phyloP scores from a whole-genome alignment of 805 yeast genomes.

The Cyberlindnera mrakii region DNA sequence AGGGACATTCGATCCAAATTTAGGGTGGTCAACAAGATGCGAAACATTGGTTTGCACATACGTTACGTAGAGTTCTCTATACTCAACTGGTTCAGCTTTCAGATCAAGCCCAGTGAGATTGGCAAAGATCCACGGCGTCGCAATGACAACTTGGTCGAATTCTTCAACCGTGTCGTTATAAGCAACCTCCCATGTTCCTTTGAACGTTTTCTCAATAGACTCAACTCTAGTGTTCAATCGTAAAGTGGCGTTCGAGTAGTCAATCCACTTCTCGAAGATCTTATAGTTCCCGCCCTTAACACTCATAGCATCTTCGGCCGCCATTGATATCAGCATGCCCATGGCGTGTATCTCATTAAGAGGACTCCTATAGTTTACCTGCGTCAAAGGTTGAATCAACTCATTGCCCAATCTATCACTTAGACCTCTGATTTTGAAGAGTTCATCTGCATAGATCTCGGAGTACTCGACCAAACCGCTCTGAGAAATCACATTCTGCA shows the following conservation, averaged over 20 bases:
- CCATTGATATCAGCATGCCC: slow-evolving; percentile 34
- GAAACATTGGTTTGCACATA: slow-evolving; percentile 24
- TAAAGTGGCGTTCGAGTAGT: slow-evolving; percentile 28
- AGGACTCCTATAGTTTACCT: slow-evolving; percentile 40
- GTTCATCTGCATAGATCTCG: neutral
- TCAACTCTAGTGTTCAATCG: slow-evolving; percentile 26
- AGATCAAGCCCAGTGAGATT: slow-evolving; percentile 6
- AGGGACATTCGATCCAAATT: slow-evolving; percentile 22
- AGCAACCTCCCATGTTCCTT: slow-evolving; percentile 8
- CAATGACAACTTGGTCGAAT: slow-evolving; percentile 40
- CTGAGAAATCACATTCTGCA: neutral
- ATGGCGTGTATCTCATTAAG: slow-evolving; percentile 36
- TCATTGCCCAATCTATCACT: slow-evolving; percentile 12
- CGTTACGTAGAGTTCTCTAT: slow-evolving; percentile 35
- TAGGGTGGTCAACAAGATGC: slow-evolving; percentile 16
- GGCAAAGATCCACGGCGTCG: slow-evolving; percentile 34
- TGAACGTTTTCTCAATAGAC: slow-evolving; percentile 9
- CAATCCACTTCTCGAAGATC: slow-evolving; percentile 36
- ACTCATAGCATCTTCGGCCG: slow-evolving; percentile 29
- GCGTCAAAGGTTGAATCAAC: slow-evolving; percentile 33
- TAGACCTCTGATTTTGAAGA: neutral
- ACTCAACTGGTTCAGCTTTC: slow-evolving; percentile 25
- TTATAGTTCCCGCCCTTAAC: slow-evolving; percentile 41
- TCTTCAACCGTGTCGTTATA: slow-evolving; percentile 7
- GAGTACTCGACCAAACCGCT: slow-evolving; percentile 20